Conservation (phyloP, 257 asterid genomes). For the Nemophila menziesii region DNA sequence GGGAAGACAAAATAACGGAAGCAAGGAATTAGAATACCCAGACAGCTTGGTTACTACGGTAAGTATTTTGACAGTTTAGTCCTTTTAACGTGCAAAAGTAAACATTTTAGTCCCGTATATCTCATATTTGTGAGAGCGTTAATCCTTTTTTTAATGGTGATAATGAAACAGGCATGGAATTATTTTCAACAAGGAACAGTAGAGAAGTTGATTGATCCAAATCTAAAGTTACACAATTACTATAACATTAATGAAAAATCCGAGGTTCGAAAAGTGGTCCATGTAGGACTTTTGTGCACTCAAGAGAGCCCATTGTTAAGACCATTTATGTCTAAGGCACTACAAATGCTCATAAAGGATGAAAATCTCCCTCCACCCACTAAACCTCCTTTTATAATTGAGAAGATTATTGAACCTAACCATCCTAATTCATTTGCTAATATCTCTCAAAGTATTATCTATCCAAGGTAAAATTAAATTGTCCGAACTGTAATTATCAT, state of each 20-base stretch:
- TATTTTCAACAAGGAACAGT: conserved; percentile 19
- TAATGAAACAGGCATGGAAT: conserved; percentile 25
- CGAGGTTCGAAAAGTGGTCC: conserved; percentile 20
- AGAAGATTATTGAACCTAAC: conserved; percentile 3
- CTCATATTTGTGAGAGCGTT: neutral
- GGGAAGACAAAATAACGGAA: conserved; percentile 25
- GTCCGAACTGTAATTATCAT: neutral
- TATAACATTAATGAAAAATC: conserved; percentile 5
- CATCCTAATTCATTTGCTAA: conserved; percentile 4
- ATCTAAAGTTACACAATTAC: conserved; percentile 25
- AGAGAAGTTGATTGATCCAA: conserved; percentile 32
- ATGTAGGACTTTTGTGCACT: conserved; percentile 14
- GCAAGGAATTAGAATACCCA: conserved; percentile 16
- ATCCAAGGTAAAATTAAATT: conserved; percentile 9
- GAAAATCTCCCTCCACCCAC: conserved; percentile 9
- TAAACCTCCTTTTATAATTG: conserved; percentile 11
- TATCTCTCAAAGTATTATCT: conserved; percentile 8
- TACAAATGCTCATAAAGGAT: conserved; percentile 10
- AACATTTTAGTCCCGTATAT: too few relatives aligned
- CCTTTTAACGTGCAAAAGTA: neutral
- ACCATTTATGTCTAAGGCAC: conserved; percentile 16
- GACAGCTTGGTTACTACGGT: conserved; percentile 23
- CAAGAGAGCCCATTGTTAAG: conserved; percentile 9
- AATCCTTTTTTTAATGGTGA: neutral
- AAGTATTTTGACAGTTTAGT: conserved; percentile 5